These are phyloP conservation scores for Berberis thunbergii DNA, from an alignment of 164 flowering plant genomes.

Conservation along the genomic window DNA sequence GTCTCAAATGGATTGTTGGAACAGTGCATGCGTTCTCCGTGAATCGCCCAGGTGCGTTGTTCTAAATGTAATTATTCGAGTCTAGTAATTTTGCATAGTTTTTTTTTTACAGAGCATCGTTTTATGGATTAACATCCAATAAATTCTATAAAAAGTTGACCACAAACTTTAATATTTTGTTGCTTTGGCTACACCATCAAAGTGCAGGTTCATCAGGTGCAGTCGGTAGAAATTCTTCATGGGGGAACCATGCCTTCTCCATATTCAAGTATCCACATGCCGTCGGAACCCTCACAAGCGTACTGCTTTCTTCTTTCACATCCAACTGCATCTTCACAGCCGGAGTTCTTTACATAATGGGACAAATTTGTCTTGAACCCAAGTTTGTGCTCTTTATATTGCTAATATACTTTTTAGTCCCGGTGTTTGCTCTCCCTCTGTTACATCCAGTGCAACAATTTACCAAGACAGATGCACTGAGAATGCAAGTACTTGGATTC, in stretches of 20 bases:
- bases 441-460: conserved; percentile 40
- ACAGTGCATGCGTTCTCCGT: conserved; percentile 21
- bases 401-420: conserved; percentile 47
- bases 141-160: too few species aligned
- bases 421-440: conserved; percentile 39
- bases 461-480: conserved; percentile 34
- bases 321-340: conserved; percentile 47
- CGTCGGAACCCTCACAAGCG: conserved; percentile 25
- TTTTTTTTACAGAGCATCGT: too few species aligned
- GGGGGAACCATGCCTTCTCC: conserved; percentile 15
- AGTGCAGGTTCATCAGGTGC: not conserved
- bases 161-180: too few species aligned
- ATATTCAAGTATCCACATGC: conserved; percentile 46
- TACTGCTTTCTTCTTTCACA: conserved; percentile 42
- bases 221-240: not conserved
- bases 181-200: too few species aligned
- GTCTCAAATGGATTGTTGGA: conserved; percentile 48
- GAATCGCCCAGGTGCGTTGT: conserved; percentile 11
- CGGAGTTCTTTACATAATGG: conserved; percentile 34
- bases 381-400: conserved; percentile 23
- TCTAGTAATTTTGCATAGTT: too few species aligned
- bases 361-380: conserved; percentile 35
- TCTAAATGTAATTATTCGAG: not conserved
- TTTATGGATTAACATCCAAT: too few species aligned
- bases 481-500: conserved; percentile 53